Percentiles rank a stretch among this genome's conserved stretches.
phyloP scores from a whole-genome alignment of 2,329 filamentous ascomycete genomes.

The Penicillium capsulatum region DNA sequence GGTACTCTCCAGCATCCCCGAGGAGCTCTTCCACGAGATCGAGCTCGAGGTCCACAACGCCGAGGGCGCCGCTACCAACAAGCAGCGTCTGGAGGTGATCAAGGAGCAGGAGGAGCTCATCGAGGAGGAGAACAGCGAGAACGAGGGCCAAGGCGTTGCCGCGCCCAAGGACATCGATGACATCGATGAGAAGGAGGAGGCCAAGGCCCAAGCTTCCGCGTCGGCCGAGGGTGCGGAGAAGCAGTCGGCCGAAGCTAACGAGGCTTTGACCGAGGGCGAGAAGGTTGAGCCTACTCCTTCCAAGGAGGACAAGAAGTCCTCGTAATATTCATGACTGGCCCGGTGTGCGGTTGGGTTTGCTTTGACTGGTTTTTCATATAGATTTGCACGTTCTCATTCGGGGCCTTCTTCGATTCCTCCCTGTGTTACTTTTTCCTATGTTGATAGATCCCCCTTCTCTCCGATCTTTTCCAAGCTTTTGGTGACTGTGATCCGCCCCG shows the following conservation, averaged over 20 bases:
- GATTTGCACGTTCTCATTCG: conserved; percentile 7
- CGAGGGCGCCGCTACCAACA: conserved; percentile 96
- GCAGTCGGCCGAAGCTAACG: conserved; percentile 47
- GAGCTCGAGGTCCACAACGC: conserved; percentile 96
- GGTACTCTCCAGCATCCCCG: conserved; percentile 89
- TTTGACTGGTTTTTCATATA: conserved; percentile 9
- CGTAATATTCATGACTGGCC: conserved; percentile 13
- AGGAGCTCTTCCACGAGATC: conserved; percentile 99
- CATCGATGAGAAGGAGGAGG: conserved; percentile 87
- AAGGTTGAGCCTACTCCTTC: conserved; percentile 28
- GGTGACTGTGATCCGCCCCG: background rate
- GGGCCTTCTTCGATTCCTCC: conserved; percentile 14
- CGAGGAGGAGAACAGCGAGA: conserved; percentile 83
- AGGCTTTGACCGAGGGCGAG: conserved; percentile 40
- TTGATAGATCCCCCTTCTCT: conserved; percentile 21
- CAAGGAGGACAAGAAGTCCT: conserved; percentile 29
- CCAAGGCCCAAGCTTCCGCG: conserved; percentile 46
- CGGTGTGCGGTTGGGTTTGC: conserved; percentile 4
- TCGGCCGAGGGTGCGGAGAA: conserved; percentile 25
- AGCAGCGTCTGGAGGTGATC: conserved; percentile 94
- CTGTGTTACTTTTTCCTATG: conserved; percentile 22
- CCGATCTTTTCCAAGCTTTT: conserved; percentile 10
- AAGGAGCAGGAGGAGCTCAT: conserved; percentile 99
- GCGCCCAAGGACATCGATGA: conserved; percentile 82
- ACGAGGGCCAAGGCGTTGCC: conserved; percentile 67